These are phyloP conservation scores for Scleromitrula shiraiana DNA, from an alignment of 2,329 filamentous ascomycete species.

Conservation along the genomic window DNA sequence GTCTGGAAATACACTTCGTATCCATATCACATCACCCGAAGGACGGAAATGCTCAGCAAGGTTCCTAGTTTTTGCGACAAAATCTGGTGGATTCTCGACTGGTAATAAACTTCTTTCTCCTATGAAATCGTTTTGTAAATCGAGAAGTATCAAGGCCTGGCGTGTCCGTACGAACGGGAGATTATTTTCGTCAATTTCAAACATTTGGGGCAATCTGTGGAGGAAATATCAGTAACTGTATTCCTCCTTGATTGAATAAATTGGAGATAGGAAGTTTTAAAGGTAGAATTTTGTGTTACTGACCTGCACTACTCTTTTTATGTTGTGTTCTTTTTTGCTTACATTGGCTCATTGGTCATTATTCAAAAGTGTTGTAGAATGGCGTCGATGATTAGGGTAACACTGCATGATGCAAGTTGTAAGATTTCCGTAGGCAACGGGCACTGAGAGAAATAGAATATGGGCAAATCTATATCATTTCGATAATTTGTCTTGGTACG, in stretches of 20 bases:
- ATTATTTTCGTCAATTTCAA: constrained; percentile 47
- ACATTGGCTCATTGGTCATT: constrained; percentile 9
- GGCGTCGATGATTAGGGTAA: constrained; percentile 7
- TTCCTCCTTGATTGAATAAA: background rate
- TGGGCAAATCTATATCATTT: background rate
- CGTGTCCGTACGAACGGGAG: constrained; percentile 51
- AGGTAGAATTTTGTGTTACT: background rate
- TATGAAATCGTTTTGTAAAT: constrained; percentile 87
- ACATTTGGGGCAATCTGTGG: constrained; percentile 34
- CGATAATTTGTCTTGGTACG: background rate
- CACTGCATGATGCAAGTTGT: constrained; percentile 10
- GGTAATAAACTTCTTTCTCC: constrained; percentile 58
- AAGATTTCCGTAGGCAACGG: constrained; percentile 4
- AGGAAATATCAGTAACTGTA: background rate
- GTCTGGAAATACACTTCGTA: constrained; percentile 62
- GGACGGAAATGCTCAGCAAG: constrained; percentile 68
- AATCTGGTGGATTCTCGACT: constrained; percentile 54
- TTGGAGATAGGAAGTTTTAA: background rate
- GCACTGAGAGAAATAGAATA: constrained; percentile 1
- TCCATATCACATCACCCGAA: constrained; percentile 72
- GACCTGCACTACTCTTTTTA: constrained; percentile 7
- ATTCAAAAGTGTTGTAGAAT: background rate
- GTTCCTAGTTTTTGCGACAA: constrained; percentile 57
- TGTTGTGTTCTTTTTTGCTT: constrained; percentile 3
- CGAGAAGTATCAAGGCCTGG: constrained; percentile 71